phyloP scores from a whole-genome alignment of 2,329 filamentous ascomycete genomes.

The Beauveria australis region DNA sequence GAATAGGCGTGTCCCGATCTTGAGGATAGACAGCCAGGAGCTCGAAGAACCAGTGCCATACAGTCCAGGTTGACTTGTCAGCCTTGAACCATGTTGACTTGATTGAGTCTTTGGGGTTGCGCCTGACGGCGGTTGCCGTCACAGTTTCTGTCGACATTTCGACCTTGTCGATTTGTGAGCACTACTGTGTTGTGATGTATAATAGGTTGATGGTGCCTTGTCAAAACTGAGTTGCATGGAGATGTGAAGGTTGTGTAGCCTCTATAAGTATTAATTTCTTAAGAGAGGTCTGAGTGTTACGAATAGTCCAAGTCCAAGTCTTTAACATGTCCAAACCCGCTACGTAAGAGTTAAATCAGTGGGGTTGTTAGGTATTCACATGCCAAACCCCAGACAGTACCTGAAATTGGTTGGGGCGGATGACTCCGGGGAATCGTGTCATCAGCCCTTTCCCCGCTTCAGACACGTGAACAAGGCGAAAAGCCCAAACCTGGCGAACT shows the following conservation, averaged over 20 bases:
- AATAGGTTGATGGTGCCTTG: not conserved
- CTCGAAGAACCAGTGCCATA: slow-evolving; percentile 25
- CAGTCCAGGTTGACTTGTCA: slow-evolving; percentile 22
- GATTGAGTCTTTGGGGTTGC: slow-evolving; percentile 26
- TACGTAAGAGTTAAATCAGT: not conserved
- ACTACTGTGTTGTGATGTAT: not conserved
- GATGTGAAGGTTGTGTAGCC: not conserved
- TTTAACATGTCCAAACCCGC: not conserved
- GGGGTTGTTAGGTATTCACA: not conserved
- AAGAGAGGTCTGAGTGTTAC: not conserved
- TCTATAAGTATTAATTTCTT: not conserved
- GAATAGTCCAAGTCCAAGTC: not conserved
- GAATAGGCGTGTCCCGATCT: slow-evolving; percentile 23
- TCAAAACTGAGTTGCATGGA: not conserved
- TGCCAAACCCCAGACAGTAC: not conserved
- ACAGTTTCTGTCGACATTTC: slow-evolving; percentile 6
- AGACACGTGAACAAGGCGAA: not conserved
- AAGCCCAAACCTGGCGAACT: not conserved
- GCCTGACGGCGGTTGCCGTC: slow-evolving; percentile 4
- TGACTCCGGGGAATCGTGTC: not conserved
- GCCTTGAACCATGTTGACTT: slow-evolving; percentile 30
- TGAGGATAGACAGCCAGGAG: slow-evolving; percentile 21
- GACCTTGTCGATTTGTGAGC: not conserved
- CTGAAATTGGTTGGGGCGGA: slow-evolving; percentile 4
- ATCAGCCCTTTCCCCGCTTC: slow-evolving; percentile 1